phyloP scores from a whole-genome alignment of 345 rosid genomes.

The Aquilaria yunnanensis region DNA sequence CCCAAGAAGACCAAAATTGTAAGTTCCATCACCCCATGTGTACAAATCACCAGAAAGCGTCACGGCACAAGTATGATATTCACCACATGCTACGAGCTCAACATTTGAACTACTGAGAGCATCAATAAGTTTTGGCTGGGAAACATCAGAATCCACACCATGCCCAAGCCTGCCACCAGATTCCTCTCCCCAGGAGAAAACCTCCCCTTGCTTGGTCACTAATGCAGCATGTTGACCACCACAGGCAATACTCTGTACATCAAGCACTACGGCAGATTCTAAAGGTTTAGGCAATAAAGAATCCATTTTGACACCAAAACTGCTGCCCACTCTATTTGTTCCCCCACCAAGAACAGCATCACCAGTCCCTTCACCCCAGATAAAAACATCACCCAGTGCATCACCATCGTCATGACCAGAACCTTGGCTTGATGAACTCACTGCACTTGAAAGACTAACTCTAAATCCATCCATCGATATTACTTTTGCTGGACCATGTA shows the following conservation, averaged over 20 bases:
- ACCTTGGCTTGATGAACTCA: slow-evolving; percentile 46
- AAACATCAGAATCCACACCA: slow-evolving; percentile 54
- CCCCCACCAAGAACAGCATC: slow-evolving; percentile 35
- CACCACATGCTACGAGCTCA: slow-evolving; percentile 67
- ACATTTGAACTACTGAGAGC: slow-evolving; percentile 39
- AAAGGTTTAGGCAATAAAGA: slow-evolving; percentile 41
- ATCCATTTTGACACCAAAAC: slow-evolving; percentile 29
- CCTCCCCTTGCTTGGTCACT: slow-evolving; percentile 45
- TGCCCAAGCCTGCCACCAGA: slow-evolving; percentile 68
- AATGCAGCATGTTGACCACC: slow-evolving; percentile 50
- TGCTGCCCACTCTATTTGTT: slow-evolving; percentile 21
- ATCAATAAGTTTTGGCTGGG: slow-evolving; percentile 50
- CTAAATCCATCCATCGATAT: slow-evolving; percentile 28
- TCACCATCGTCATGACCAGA: slow-evolving; percentile 45
- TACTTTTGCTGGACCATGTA: slow-evolving; percentile 19
- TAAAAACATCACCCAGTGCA: slow-evolving; percentile 42
- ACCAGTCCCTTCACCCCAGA: slow-evolving; percentile 51
- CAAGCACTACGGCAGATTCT: slow-evolving; percentile 40
- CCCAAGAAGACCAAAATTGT: slow-evolving; percentile 52
- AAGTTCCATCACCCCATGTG: slow-evolving; percentile 60
- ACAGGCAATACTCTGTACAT: slow-evolving; percentile 44
- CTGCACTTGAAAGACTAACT: slow-evolving; percentile 48
- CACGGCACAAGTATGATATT: slow-evolving; percentile 65
- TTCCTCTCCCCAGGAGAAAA: slow-evolving; percentile 57
- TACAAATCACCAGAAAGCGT: slow-evolving; percentile 58